Evolutionary conservation across 2,329 filamentous ascomycete genomes (phyloP).

Genomic region (Aspergillus versicolor): DNA sequence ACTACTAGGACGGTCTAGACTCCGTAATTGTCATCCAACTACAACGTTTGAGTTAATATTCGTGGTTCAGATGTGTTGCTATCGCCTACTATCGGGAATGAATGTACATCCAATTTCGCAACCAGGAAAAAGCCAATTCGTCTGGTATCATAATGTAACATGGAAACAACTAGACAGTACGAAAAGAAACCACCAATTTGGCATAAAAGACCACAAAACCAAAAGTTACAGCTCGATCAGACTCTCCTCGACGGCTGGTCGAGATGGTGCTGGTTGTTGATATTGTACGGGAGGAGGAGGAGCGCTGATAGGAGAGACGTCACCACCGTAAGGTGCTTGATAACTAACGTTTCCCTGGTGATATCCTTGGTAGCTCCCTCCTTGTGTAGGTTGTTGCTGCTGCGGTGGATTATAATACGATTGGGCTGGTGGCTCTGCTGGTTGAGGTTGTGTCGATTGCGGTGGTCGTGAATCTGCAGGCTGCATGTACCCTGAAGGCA

Average conservation of each 20-base stretch:
- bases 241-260: conserved; percentile 30
- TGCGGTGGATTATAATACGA: conserved; percentile 24
- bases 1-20: not conserved
- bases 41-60: not conserved
- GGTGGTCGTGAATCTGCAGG: conserved; percentile 14
- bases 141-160: conserved; percentile 28
- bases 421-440: conserved; percentile 15
- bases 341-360: conserved; percentile 12
- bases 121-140: conserved; percentile 21
- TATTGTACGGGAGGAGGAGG: conserved; percentile 18
- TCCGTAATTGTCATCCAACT: not conserved
- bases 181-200: not conserved
- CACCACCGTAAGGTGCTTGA: conserved; percentile 17
- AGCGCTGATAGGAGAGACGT: conserved; percentile 19
- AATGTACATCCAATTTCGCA: conserved; percentile 18
- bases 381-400: conserved; percentile 14
- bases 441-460: conserved; percentile 18
- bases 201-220: not conserved
- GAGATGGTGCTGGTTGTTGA: conserved; percentile 21
- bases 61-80: not conserved
- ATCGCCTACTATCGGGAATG: conserved; percentile 6
- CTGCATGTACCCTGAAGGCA: conserved; percentile 19
- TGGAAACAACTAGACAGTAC: not conserved
- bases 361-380: conserved; percentile 13
- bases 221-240: conserved; percentile 29